Evolutionary conservation across 306 rosid genomes (phyloP).

Genomic region (Medicago truncatula): DNA sequence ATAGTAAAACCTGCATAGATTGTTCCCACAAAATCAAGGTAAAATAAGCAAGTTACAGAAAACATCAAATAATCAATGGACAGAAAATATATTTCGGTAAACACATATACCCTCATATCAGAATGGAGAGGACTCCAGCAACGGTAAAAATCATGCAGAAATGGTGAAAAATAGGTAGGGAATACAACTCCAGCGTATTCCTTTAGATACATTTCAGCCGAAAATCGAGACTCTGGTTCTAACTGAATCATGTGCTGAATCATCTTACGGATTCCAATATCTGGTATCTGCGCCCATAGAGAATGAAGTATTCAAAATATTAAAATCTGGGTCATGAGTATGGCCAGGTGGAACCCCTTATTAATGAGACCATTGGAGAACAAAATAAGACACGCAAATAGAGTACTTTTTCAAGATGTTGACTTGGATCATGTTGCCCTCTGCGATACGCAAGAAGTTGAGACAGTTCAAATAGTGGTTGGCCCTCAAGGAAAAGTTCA

Average conservation of each 20-base stretch:
- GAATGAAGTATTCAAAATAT: conserved; percentile 33
- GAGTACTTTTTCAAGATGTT: conserved; percentile 86
- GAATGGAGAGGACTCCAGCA: conserved; percentile 92
- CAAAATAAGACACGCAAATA: conserved; percentile 31
- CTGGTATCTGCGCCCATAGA: conserved; percentile 79
- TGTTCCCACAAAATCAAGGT: conserved; percentile 36
- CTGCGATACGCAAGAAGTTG: conserved; percentile 98
- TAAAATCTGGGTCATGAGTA: conserved; percentile 25
- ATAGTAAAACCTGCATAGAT: conserved; percentile 71
- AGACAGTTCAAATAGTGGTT: conserved; percentile 90
- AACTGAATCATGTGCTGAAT: conserved; percentile 94
- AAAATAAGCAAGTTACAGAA: conserved; percentile 35
- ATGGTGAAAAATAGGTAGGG: conserved; percentile 85
- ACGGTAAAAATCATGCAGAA: conserved; percentile 90
- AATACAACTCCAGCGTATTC: conserved; percentile 81
- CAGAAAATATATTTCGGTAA: conserved; percentile 21
- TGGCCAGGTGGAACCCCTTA: not conserved
- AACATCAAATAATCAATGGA: conserved; percentile 16
- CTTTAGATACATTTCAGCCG: conserved; percentile 85
- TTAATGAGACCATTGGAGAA: conserved; percentile 18
- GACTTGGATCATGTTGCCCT: conserved; percentile 96
- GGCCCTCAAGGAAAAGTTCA: conserved; percentile 99
- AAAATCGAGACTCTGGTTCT: conserved; percentile 84
- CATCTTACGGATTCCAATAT: conserved; percentile 89
- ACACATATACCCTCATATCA: conserved; percentile 82